Evolutionary conservation across 208 protist genomes (phyloP), one percentile per base, ranked within the genome.

Genomic region (Trypanosoma mega): DNA sequence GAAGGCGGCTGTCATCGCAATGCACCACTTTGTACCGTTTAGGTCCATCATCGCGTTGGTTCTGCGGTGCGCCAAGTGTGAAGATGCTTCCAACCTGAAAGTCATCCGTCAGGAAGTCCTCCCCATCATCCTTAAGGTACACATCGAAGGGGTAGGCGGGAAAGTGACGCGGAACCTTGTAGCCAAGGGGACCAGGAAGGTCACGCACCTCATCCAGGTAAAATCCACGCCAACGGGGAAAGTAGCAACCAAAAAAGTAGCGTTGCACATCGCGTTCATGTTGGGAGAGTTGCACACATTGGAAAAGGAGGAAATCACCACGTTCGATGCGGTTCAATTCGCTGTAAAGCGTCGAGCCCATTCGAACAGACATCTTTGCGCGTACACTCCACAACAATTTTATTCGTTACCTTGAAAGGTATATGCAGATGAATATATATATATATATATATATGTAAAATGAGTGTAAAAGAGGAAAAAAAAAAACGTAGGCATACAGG

Each of bases 201-300:
- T 78, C 72, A 43, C 87, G 84, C 65, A 95, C 77, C 81, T 97
- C 91, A 47, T 97, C 86, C 2, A 97, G 36, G 76, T 95, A 95
- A 46, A 97, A 90, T 30, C 74, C 80, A 30, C 87, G 86, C 86
- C 86, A 97, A 29, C 91, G 85, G 5, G 91, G 91, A 64, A 89
- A 94, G 72, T 94, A 97, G 63, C 73, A 80, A 24, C 91, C 91
- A 21, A 89, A 86, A 68, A 97, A 97, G 68, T 91, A 93, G 3
- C 91, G 87, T 52, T 87, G 65, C 47, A 80, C 77, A 60, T 97
- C 91, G 7, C 60, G 57, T 30, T 65, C 70, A 52, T 76, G 41
- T 26, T 91, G 75, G 0, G 80, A 92, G 39, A 94, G 78, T 57
- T 78, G 68, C 55, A 87, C 78, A 53, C 85, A 92, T 59, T 91